Base-by-base conservation (phyloP, 805 yeast species). In the Candida vartiovaarae region DNA sequence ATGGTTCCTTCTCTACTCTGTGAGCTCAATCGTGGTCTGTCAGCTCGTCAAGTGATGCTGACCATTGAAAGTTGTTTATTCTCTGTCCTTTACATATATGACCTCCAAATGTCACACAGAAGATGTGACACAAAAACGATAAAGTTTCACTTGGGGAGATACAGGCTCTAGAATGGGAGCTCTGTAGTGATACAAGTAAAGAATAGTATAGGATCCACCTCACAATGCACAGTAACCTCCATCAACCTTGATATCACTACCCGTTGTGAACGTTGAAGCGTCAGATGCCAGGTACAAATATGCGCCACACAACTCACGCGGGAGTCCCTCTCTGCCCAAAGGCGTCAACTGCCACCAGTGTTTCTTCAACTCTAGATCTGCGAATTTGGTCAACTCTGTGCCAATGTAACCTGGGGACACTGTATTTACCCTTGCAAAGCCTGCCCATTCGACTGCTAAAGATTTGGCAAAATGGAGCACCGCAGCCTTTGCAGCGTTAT, bases 401-500 rank as follows among this genome's bases (percentile, higher is more conserved):
- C 73, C 75, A 47, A 85, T 84, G 68, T 87, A 86, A 10, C 95
- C 95, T 23, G 95, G 95, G 11, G 88, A 80, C 30, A 86, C 77
- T n/a, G 86, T 71, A 68, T 86, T 86, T 42, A 83, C 93, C 55
- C 95, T 75, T 15, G 91, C 95, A 57, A 83, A 84, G 1, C 79
- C 76, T 8, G 88, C 78, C 91, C 93, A 88, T 67, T 88, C 96
- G 35, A 87, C 79, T 11, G 95, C 91, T 51, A 87, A 68, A 2
- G 93, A 84, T 61, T 72, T 81, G 32, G 83, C 77, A 54, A 87
- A 71, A 59, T 88, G 95, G 51, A 81, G 60, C 27, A 85, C 80
- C 9, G 80, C 95, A 34, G 95, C 95, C 70, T 87, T 87, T 49
- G 90, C 86, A 10, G 89, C 87, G 57, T 88, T 88, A 70, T 87